Base-by-base conservation (phyloP, 768 basidiomycete species). In the Tylopilus subfusipes region DNA sequence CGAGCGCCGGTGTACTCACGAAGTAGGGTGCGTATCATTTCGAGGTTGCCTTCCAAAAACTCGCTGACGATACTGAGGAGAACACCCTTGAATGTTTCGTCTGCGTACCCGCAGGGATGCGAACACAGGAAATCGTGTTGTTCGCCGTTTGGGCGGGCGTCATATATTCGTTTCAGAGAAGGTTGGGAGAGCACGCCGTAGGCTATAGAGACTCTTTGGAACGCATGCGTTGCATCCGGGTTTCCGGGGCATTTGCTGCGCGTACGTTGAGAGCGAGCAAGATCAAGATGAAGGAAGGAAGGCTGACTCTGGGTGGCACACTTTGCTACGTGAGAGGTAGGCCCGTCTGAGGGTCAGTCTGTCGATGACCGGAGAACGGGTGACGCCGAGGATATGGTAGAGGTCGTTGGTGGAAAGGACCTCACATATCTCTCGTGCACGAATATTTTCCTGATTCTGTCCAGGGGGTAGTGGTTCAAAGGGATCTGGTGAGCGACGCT, bases 251-350 rank as follows among this genome's bases (percentile, higher is more conserved):
- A 93, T 75, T 93, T 93, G 66, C 92, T 93, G 61, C 14, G 59
- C 3, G 45, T 24, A n/a, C 7, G 33, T 24, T 44, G n/a, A 60
- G 49, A 54, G 49, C 49, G 43, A 42, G 5, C 31, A 36, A 4
- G 39, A 19, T 34, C 3, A n/a, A 42, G 12, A 29, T 39, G 18
- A 29, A 42, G 51, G 19, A 33, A n/a, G 6, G 30, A 33, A 19
- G 50, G 79, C 89, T 58, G 54, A 93, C 92, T 94, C 92, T 73
- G 92, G 92, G 64, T 93, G 92, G 59, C 90, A 93, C 9, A 82
- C 78, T 59, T 77, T 80, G 67, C 89, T 91, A 30, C 90, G 76
- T 0, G 79, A 73, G 48, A 94, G 80, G 69, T 92, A 94, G 19
- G 88, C 89, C 24, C 89, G 76, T 39, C 92, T 72, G 34, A 93